Percentiles rank a stretch among this genome's conserved stretches.
These are phyloP conservation scores for Pythium folliculosum DNA, from an alignment of 352 stramenopile genomes.

Conservation along the genomic window DNA sequence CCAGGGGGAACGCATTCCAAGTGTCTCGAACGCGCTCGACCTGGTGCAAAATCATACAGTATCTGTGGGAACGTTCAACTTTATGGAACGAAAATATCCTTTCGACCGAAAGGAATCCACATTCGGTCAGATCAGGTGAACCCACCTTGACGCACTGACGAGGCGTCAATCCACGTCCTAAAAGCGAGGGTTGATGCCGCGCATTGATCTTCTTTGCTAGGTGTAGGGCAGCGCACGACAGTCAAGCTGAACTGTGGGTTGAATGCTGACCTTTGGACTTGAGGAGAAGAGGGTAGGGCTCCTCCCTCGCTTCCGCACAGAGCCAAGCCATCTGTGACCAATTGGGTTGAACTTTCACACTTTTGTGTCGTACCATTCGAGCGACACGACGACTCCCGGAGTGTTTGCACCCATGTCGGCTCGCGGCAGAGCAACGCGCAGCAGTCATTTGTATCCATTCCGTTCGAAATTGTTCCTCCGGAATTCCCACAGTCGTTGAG, in stretches of 20 bases:
- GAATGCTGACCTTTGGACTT: constrained; percentile 30
- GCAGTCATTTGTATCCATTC: constrained; percentile 17
- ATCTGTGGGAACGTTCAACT: neutral
- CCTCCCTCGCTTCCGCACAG: constrained; percentile 7
- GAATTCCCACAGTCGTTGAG: neutral
- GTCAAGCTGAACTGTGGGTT: constrained; percentile 23
- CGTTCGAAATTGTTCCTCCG: constrained; percentile 18
- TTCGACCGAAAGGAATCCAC: neutral
- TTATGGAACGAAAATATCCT: neutral
- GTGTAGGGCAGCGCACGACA: constrained; percentile 31
- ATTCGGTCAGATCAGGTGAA: constrained; percentile 17
- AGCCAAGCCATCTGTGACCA: constrained; percentile 29
- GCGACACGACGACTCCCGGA: constrained; percentile 23
- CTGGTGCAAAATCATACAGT: neutral
- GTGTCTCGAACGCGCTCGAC: neutral
- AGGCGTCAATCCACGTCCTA: constrained; percentile 25
- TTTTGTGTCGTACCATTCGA: constrained; percentile 24
- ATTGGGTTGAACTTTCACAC: constrained; percentile 32
- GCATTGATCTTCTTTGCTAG: constrained; percentile 17
- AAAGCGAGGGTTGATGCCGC: constrained; percentile 21
- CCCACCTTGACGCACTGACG: constrained; percentile 25
- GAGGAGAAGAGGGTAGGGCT: constrained; percentile 22
- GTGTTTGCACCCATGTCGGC: constrained; percentile 31
- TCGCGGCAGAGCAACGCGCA: constrained; percentile 7
- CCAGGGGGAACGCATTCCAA: neutral